Evolutionary conservation across 2,329 filamentous ascomycete species (phyloP).

Genomic region (Aureobasidium sp.): DNA sequence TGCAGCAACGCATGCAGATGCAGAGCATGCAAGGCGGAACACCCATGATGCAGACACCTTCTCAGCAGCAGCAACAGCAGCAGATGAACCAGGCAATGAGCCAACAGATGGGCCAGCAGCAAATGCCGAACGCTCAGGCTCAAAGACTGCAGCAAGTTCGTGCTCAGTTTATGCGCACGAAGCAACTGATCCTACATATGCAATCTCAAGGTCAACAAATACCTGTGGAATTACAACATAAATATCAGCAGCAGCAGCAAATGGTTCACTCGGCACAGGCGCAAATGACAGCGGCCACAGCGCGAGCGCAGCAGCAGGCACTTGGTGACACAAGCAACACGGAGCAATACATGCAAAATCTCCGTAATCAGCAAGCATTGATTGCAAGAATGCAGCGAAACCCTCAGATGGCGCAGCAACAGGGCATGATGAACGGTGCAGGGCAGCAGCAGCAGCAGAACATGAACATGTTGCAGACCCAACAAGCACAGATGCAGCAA

Average conservation of each 20-base stretch:
- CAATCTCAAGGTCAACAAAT: slow-evolving; percentile 19
- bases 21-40: slow-evolving; percentile 15
- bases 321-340: slow-evolving; percentile 25
- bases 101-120: slow-evolving; percentile 22
- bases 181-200: slow-evolving; percentile 9
- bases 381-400: slow-evolving; percentile 18
- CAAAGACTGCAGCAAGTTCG: slow-evolving; percentile 10
- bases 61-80: slow-evolving; percentile 23
- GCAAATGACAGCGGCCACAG: slow-evolving; percentile 11
- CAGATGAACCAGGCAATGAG: slow-evolving; percentile 22
- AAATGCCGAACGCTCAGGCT: slow-evolving; percentile 7
- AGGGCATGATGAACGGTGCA: slow-evolving; percentile 17
- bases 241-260: slow-evolving; percentile 25
- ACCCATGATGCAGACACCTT: slow-evolving; percentile 15
- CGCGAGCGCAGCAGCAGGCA: slow-evolving; percentile 14
- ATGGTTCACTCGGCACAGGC: slow-evolving; percentile 21
- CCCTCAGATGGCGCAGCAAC: slow-evolving; percentile 19
- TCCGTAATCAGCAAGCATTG: slow-evolving; percentile 26
- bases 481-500: slow-evolving; percentile 19
- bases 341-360: slow-evolving; percentile 30
- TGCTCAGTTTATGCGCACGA: slow-evolving; percentile 1
- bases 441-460: slow-evolving; percentile 12
- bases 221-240: slow-evolving; percentile 20
- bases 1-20: slow-evolving; percentile 19
- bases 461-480: slow-evolving; percentile 22